Evolutionary conservation across 2,329 filamentous ascomycete genomes (phyloP), one percentile per base, ranked within the genome.

Genomic region (Alternaria solani): DNA sequence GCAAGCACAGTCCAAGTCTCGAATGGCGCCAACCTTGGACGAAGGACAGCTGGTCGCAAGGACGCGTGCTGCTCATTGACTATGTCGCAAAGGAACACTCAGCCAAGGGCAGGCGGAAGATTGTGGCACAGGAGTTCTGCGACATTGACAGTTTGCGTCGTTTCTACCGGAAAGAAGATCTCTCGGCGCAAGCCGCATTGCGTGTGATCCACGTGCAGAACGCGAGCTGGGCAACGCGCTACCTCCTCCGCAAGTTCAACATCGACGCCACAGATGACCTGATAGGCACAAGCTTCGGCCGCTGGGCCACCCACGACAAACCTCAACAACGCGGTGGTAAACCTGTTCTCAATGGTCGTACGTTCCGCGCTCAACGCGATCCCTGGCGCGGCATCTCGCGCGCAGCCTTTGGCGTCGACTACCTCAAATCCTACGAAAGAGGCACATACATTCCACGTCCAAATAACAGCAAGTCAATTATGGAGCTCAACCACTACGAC

Each of bases 131-230:
- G 59, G 84, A 85, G 61, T 82, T 85, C 47, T 74, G 76, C 61
- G 74, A 81, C 42, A 67, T 85, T 18, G 71, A 81, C 47, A 78
- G 74, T 16, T 69, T 86, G 51, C 73, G 79, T n/a, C 76, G 72
- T 26, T 81, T 83, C 61, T 85, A 84, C 63, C 70, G 62, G 16
- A 76, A 79, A 51, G 69, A 73, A 25, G 68, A 77, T 14, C 67
- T 78, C 47, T 72, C 74, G 4, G 65, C 72, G 18, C 72, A 77
- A 57, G 75, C 78, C 34, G 75, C 77, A 12, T 67, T 80, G 28
- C 64, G 79, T 7, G 75, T 80, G n/a, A 78, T 79, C 2, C 84
- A 86, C 61, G 81, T 86, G 4, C 84, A 86, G 68, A 86, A 86
- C 61, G 84, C 83, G 7, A 73, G 74, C 7, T 85, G 84, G 83